A percentile compares a stretch with the other conserved stretches of the same genome.
These are phyloP conservation scores for Cryptococcus jaspeensis DNA, from an alignment of 1,284 basidiomycete species.

Conservation along the genomic window DNA sequence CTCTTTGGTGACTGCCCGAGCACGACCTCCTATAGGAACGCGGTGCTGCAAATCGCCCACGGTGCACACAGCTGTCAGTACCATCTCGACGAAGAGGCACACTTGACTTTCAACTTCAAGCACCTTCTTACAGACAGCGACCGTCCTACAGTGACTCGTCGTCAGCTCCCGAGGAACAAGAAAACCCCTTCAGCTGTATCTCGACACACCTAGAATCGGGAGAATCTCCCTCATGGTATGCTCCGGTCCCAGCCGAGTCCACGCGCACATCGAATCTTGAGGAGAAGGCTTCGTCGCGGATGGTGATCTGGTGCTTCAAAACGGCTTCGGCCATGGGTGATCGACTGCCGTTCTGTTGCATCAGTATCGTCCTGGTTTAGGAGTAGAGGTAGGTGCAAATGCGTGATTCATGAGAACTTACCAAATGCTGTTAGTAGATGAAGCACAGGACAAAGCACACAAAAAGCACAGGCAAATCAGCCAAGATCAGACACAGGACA, in stretches of 20 bases:
- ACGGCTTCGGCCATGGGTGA: conserved; percentile 54
- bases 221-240: conserved; percentile 51
- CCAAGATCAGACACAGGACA: background rate
- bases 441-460: background rate
- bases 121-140: conserved; percentile 49
- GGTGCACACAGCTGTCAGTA: background rate
- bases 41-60: conserved; percentile 28
- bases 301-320: conserved; percentile 37
- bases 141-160: conserved; percentile 37
- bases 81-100: background rate
- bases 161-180: background rate
- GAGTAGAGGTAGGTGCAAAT: background rate
- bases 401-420: conserved; percentile 13
- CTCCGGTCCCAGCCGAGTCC: conserved; percentile 52
- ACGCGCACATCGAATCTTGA: conserved; percentile 31
- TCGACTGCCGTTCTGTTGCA: conserved; percentile 22
- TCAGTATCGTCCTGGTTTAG: background rate
- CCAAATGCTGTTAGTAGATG: conserved; percentile 30
- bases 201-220: conserved; percentile 45
- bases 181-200: background rate
- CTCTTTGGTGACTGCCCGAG: conserved; percentile 41
- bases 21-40: conserved; percentile 48
- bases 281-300: conserved; percentile 23
- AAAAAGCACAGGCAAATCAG: no score
- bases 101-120: background rate